Percentiles rank a stretch among this genome's conserved stretches.
Evolutionary conservation across 257 asterid genomes (phyloP).

Genomic region (Fraxinus cuspidata): DNA sequence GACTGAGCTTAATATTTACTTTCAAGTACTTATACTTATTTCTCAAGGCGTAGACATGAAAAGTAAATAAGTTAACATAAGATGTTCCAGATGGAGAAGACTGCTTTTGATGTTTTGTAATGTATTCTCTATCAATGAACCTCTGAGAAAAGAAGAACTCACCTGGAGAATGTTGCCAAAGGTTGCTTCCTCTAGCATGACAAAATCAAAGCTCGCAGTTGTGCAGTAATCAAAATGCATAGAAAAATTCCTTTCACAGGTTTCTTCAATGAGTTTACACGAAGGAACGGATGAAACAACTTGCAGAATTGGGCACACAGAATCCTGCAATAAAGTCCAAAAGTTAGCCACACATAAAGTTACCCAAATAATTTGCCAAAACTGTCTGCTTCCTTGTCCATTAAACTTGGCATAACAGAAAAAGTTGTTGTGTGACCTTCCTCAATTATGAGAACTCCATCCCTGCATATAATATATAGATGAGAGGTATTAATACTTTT

Average conservation of each 20-base stretch:
- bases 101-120: background rate
- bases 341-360: conserved; percentile 49
- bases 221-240: conserved; percentile 94
- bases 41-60: background rate
- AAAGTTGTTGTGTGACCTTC: conserved; percentile 88
- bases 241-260: conserved; percentile 83
- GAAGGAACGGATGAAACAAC: conserved; percentile 83
- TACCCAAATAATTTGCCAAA: conserved; percentile 58
- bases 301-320: conserved; percentile 85
- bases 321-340: conserved; percentile 87
- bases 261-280: conserved; percentile 89
- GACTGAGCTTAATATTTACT: background rate
- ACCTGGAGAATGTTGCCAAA: conserved; percentile 87
- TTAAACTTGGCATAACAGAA: conserved; percentile 81
- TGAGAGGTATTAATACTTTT: conserved; percentile 59
- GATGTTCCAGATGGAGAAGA: background rate
- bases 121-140: background rate
- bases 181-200: conserved; percentile 76
- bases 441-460: conserved; percentile 74
- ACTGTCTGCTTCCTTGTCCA: conserved; percentile 83
- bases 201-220: conserved; percentile 82
- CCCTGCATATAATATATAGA: conserved; percentile 95
- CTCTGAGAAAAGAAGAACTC: conserved; percentile 24
- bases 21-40: background rate
- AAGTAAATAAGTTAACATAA: background rate